Conservation (phyloP, 2,329 filamentous ascomycete genomes). For the Fusarium irregulare region DNA sequence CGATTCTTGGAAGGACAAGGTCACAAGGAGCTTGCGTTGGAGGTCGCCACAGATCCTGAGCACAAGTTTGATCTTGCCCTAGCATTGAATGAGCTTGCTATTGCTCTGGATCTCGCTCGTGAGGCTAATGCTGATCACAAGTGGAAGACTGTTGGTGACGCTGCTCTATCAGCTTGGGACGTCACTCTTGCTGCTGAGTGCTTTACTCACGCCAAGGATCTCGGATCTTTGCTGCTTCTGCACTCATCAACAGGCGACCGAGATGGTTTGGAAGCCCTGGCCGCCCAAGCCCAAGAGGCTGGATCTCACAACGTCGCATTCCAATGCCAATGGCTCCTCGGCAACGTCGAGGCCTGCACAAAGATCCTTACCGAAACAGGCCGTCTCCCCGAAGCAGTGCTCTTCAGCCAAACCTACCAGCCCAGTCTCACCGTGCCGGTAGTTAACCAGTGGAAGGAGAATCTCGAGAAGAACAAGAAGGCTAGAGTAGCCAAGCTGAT, state of each 20-base stretch:
- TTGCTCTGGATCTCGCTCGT: constrained; percentile 85
- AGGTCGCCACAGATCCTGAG: constrained; percentile 93
- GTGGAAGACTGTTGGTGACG: constrained; percentile 97
- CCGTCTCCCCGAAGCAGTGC: constrained; percentile 83
- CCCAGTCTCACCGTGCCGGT: constrained; percentile 77
- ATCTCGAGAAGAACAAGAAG: constrained; percentile 86
- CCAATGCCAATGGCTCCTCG: constrained; percentile 87
- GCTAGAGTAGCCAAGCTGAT: constrained; percentile 85
- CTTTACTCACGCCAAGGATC: constrained; percentile 89
- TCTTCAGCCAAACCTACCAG: constrained; percentile 96
- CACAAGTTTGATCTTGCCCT: constrained; percentile 96
- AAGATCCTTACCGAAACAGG: constrained; percentile 83
- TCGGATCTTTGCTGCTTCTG: constrained; percentile 87
- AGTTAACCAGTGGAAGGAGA: constrained; percentile 83
- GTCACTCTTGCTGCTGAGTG: constrained; percentile 90
- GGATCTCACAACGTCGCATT: constrained; percentile 95
- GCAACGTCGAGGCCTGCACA: constrained; percentile 83
- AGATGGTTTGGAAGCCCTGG: constrained; percentile 77
- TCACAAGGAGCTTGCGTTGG: constrained; percentile 93
- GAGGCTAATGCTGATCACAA: constrained; percentile 92
- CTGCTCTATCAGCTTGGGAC: constrained; percentile 88
- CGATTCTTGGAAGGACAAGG: constrained; percentile 97
- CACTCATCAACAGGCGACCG: constrained; percentile 87
- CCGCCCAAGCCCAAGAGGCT: constrained; percentile 77
- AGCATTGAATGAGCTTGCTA: constrained; percentile 82